Evolutionary conservation across 306 rosid species (phyloP), one percentile per base, ranked within the genome.

Genomic region (Abrus precatorius): DNA sequence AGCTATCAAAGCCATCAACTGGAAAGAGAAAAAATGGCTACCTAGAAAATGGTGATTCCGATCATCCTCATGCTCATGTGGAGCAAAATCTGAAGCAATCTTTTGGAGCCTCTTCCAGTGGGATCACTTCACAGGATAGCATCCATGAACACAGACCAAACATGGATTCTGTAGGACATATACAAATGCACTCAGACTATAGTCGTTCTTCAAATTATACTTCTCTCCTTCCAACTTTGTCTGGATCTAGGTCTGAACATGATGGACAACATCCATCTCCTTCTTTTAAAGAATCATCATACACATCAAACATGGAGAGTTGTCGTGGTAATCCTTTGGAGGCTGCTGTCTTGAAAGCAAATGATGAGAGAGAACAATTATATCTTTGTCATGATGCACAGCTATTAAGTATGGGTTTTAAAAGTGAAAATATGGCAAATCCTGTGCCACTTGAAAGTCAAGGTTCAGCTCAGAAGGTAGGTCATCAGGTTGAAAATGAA

Each of bases 251-350:
- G 80, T 79, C 88, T 82, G 85, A 78, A 41, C 83, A 60, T 48
- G 71, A 80, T 43, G 75, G 64, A 34, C 78, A 20, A 2, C 40
- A 20, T 53, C 72, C 78, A 75, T 76, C 86, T 54, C 79, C 86
- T 69, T 74, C 82, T 40, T 72, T 82, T n/a, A 85, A 85, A 86
- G 92, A 81, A 79, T 72, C 89, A 33, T 86, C 89, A 5, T 83
- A 71, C 75, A 75, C 69, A 32, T 86, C 94, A 56, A 85, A 86
- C 81, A 50, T 65, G 68, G 87, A 84, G 44, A 71, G 80, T 60
- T 74, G 84, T 74, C 84, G 36, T 52, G 80, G 69, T 70, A 82
- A 55, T 65, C 69, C 76, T 50, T 59, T 74, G 56, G 88, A 83
- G 41, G 70, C 76, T 77, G 83, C 88, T 60, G n/a, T 52, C 28